phyloP scores from a whole-genome alignment of 306 rosid species.

The Vigna nakashimae region DNA sequence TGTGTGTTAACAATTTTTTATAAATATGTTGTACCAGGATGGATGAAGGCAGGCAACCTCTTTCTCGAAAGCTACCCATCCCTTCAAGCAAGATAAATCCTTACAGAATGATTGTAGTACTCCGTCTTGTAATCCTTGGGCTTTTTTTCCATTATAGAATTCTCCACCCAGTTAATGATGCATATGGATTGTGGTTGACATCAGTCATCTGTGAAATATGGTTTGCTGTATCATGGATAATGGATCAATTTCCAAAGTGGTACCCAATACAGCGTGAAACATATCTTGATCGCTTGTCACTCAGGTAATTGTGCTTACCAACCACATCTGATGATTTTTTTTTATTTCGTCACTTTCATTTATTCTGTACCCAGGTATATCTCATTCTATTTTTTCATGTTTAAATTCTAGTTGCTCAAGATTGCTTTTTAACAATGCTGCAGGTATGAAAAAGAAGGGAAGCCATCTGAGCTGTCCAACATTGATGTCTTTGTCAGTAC shows the following conservation, averaged over 20 bases:
- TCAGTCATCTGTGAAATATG: slow-evolving; percentile 98
- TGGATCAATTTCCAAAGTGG: slow-evolving; percentile 99
- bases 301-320: slow-evolving; percentile 61
- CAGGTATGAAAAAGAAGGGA: slow-evolving; percentile 99
- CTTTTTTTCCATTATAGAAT: slow-evolving; percentile 90
- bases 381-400: slow-evolving; percentile 19
- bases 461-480: slow-evolving; percentile 77
- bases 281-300: slow-evolving; percentile 90
- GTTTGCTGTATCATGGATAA: slow-evolving; percentile 97
- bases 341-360: slow-evolving; percentile 14
- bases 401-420: slow-evolving; percentile 27
- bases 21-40: slow-evolving; percentile 62
- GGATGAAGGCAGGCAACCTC: slow-evolving; percentile 99
- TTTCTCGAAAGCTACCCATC: slow-evolving; percentile 84
- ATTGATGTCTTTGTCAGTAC: slow-evolving; percentile 95
- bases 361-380: background rate
- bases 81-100: slow-evolving; percentile 98
- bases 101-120: slow-evolving; percentile 83
- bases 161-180: slow-evolving; percentile 93
- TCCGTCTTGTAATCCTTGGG: slow-evolving; percentile 83
- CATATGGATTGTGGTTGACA: slow-evolving; percentile 96
- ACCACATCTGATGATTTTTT: background rate
- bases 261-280: slow-evolving; percentile 88
- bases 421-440: slow-evolving; percentile 41
- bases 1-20: slow-evolving; percentile 24